These are phyloP conservation scores for Pyrenopolyporus hunteri DNA, from an alignment of 495 filamentous ascomycete genomes.

Conservation along the genomic window DNA sequence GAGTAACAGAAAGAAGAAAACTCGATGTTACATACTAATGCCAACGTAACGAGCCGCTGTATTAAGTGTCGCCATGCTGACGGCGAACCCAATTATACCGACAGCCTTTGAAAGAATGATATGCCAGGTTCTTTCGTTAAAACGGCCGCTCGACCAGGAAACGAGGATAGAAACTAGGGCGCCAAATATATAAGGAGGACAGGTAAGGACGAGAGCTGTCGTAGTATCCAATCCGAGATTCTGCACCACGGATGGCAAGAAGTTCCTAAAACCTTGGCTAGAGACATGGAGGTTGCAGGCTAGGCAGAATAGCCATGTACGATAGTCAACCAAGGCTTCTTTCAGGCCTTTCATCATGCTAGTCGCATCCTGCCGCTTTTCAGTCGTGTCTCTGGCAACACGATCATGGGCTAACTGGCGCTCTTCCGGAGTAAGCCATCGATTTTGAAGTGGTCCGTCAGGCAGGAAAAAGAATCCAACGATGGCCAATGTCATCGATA, in stretches of 20 bases:
- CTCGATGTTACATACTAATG: conserved; percentile 20
- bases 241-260: conserved; percentile 54
- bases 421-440: conserved; percentile 47
- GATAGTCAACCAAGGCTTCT: conserved; percentile 45
- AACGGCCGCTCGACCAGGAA: conserved; percentile 48
- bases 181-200: conserved; percentile 54
- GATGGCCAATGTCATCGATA: conserved; percentile 51
- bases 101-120: conserved; percentile 49
- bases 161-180: conserved; percentile 45
- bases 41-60: conserved; percentile 50
- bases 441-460: conserved; percentile 41
- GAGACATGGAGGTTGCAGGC: conserved; percentile 41
- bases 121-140: conserved; percentile 58
- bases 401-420: conserved; percentile 45
- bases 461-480: conserved; percentile 51
- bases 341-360: conserved; percentile 46
- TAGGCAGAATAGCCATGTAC: conserved; percentile 48
- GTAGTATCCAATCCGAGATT: conserved; percentile 51
- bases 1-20: neutral
- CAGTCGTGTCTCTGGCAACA: conserved; percentile 44
- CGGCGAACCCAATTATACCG: conserved; percentile 52
- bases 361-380: conserved; percentile 18
- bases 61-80: conserved; percentile 47
- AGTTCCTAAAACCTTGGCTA: conserved; percentile 54
- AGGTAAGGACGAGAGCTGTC: conserved; percentile 52